Base-by-base conservation (phyloP, 2,329 filamentous ascomycete genomes). In the Nannizziopsis barbatae region DNA sequence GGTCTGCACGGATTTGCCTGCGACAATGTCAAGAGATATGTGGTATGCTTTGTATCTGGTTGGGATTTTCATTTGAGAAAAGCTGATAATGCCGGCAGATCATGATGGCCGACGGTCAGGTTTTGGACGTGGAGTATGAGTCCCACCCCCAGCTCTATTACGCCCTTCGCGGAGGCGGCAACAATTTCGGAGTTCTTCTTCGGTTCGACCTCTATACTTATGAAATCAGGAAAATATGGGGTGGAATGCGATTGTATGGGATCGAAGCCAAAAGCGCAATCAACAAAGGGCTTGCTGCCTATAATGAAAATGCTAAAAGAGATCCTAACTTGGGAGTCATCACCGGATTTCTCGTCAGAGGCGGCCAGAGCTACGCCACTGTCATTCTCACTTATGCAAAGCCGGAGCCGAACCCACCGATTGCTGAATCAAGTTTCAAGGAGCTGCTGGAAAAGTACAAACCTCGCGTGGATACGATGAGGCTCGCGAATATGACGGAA, bases 91-190 rank as follows among this genome's bases (percentile, higher is more conserved):
- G 15, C 14, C 17, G 18, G 2, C 12, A 55, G 53, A 33, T 71
- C 0, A 68, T 72, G 2, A 57, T 70, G 10, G 68, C 69, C 0
- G 59, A 66, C 47, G 70, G 70, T 0, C 53, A 55, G 5, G 57
- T 70, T 33, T 56, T 66, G 14, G 60, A 57, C 2, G 64, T 64
- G 0, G 74, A 60, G 31, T 46, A 50, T 6, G 49, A 50, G 0
- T 49, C 45, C 6, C 68, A 78, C 41, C 17, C 58, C 0, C 72
- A 75, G 39, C 61, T 75, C 2, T 75, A 73, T 59, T 75, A 71
- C 71, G 70, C 65, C 14, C 50, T 73, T 27, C 60, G 64, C 5
- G 71, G 71, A n/a, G 71, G 70, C 1, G 69, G 69, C 0, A 66
- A 70, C 51, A 71, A 68, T 47, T 73, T 54, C 42, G 54, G 54